Conservation (phyloP, 352 stramenopile genomes). For the Globisporangium apiculatum region DNA sequence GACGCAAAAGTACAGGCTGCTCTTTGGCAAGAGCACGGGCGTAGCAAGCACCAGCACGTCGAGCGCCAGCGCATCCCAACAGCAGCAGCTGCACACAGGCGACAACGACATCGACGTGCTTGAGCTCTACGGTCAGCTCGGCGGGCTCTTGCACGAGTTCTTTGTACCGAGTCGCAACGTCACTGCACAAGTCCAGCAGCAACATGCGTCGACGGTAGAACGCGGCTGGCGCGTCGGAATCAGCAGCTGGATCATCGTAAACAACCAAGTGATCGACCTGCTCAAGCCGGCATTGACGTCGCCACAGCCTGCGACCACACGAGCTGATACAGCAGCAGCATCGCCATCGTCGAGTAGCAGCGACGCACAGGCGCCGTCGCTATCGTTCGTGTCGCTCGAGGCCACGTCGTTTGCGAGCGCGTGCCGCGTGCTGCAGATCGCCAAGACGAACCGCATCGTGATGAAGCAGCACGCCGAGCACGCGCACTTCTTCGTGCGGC, state of each 20-base stretch:
- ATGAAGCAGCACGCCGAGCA: slow-evolving; percentile 54
- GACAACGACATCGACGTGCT: slow-evolving; percentile 27
- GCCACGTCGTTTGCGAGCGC: slow-evolving; percentile 32
- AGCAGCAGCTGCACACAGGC: not conserved
- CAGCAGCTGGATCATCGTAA: slow-evolving; percentile 68
- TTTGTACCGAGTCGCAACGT: slow-evolving; percentile 14
- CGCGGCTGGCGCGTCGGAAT: slow-evolving; percentile 41
- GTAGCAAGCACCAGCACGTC: not conserved
- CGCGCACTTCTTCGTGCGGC: slow-evolving; percentile 62
- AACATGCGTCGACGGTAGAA: slow-evolving; percentile 1
- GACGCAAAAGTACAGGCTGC: slow-evolving; percentile 61
- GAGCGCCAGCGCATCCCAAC: not conserved
- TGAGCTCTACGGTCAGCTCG: slow-evolving; percentile 52
- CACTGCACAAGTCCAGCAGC: not conserved
- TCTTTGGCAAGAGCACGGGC: slow-evolving; percentile 56
- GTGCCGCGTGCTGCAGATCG: slow-evolving; percentile 49
- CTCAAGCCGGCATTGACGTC: slow-evolving; percentile 21
- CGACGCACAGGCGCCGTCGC: slow-evolving; percentile 3
- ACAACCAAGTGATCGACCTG: slow-evolving; percentile 54
- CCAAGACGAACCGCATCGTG: slow-evolving; percentile 72
- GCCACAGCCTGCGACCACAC: too few species aligned
- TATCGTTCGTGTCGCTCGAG: slow-evolving; percentile 52
- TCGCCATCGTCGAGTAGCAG: not conserved
- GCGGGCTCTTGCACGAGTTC: slow-evolving; percentile 40
- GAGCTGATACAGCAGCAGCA: not conserved